A percentile compares a stretch with the other conserved stretches of the same genome.
Conservation (phyloP, 2,329 filamentous ascomycete species). For the Colletotrichum costaricense region DNA sequence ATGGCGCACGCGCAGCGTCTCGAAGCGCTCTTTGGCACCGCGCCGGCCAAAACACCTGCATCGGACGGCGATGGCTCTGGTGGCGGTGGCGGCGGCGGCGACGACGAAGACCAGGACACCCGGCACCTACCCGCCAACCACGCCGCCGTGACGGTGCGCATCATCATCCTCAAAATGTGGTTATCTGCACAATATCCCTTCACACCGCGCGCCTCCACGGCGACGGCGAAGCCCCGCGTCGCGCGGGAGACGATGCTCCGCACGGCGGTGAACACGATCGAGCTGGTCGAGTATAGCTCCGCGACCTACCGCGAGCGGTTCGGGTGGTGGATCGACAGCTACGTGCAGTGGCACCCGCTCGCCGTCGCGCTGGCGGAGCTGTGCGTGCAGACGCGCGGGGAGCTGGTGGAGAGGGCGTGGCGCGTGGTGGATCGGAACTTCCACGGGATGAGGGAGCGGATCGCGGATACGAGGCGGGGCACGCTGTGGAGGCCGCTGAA, state of each 20-base stretch:
- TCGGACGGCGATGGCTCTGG: background rate
- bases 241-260: conserved; percentile 56
- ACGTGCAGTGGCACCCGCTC: conserved; percentile 66
- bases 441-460: conserved; percentile 52
- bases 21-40: conserved; percentile 52
- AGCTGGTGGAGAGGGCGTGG: conserved; percentile 62
- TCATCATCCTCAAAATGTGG: conserved; percentile 60
- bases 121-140: conserved; percentile 48
- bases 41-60: conserved; percentile 41
- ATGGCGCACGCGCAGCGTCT: conserved; percentile 51
- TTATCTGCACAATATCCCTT: conserved; percentile 58
- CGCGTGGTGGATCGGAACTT: conserved; percentile 57
- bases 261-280: conserved; percentile 59
- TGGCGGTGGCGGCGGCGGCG: background rate
- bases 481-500: conserved; percentile 65
- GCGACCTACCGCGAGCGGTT: conserved; percentile 51
- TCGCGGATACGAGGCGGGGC: conserved; percentile 62
- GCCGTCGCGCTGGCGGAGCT: conserved; percentile 64
- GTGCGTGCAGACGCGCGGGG: conserved; percentile 58
- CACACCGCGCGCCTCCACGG: conserved; percentile 42
- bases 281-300: conserved; percentile 49
- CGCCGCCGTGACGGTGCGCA: conserved; percentile 52
- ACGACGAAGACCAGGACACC: background rate
- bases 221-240: conserved; percentile 45
- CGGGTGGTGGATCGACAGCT: conserved; percentile 61